Evolutionary conservation across 1,139 yeast species (phyloP).

Genomic region (Kodamaea anthophila): DNA sequence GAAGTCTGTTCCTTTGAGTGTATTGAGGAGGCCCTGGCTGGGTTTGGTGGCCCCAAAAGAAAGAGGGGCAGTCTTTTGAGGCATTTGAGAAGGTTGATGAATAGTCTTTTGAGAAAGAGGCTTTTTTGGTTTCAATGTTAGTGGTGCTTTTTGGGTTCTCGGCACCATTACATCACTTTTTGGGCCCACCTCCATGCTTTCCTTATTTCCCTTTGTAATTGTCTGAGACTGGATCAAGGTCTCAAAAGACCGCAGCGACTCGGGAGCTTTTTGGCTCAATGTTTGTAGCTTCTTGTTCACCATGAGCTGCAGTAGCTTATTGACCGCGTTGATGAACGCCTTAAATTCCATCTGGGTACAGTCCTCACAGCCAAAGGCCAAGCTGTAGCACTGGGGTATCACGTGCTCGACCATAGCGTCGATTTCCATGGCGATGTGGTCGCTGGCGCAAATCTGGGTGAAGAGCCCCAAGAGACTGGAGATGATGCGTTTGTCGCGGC

Average conservation of each 20-base stretch:
- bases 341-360: slow-evolving; percentile 34
- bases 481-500: slow-evolving; percentile 67
- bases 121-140: slow-evolving; percentile 2
- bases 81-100: slow-evolving; percentile 4
- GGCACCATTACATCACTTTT: slow-evolving; percentile 12
- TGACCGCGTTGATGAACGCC: slow-evolving; percentile 22
- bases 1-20: slow-evolving; percentile 17
- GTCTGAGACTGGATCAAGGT: slow-evolving; percentile 25
- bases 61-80: slow-evolving; percentile 10
- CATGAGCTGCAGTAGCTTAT: slow-evolving; percentile 24
- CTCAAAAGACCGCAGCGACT: slow-evolving; percentile 16
- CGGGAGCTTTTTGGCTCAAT: slow-evolving; percentile 13
- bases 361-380: slow-evolving; percentile 39
- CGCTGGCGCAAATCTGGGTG: slow-evolving; percentile 33
- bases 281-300: slow-evolving; percentile 24
- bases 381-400: slow-evolving; percentile 31
- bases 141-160: slow-evolving; percentile 2
- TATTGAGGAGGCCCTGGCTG: slow-evolving; percentile 13
- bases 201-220: slow-evolving; percentile 25
- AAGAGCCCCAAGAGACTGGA: slow-evolving; percentile 51
- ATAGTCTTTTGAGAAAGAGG: slow-evolving; percentile 4
- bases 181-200: slow-evolving; percentile 21
- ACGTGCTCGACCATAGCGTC: slow-evolving; percentile 34
- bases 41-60: slow-evolving; percentile 22
- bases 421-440: slow-evolving; percentile 31